A percentile compares a stretch with the other conserved stretches of the same genome.
Conservation (phyloP, 2,329 filamentous ascomycete species). For the Trichoderma sp. region DNA sequence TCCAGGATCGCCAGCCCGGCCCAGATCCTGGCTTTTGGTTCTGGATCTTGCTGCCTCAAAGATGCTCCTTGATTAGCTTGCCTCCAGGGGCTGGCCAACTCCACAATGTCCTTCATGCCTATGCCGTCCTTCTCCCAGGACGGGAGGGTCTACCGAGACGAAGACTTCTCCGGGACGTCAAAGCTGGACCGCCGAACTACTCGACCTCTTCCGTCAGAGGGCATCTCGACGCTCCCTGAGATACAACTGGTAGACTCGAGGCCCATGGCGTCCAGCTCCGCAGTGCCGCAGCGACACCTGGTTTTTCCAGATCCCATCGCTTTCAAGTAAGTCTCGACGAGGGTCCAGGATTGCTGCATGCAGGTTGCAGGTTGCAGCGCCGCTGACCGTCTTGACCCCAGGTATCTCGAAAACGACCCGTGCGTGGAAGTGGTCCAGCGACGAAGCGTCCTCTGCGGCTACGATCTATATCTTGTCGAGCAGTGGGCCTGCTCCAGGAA, state of each 20-base stretch:
- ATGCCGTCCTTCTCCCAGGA: constrained; percentile 39
- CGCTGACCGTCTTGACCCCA: constrained; percentile 30
- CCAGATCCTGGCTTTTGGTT: background rate
- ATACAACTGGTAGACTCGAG: constrained; percentile 23
- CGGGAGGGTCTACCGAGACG: constrained; percentile 31
- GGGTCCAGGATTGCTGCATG: background rate
- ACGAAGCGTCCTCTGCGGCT: constrained; percentile 70
- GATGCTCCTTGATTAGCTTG: constrained; percentile 23
- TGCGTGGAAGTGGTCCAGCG: constrained; percentile 74
- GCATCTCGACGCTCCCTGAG: constrained; percentile 25
- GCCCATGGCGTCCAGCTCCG: constrained; percentile 23
- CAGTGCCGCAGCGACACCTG: constrained; percentile 46
- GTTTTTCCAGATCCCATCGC: constrained; percentile 62
- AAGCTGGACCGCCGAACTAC: constrained; percentile 28
- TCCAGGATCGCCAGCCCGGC: constrained; percentile 9
- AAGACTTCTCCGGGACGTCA: constrained; percentile 29
- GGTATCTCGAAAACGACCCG: constrained; percentile 83
- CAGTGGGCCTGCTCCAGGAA: constrained; percentile 95
- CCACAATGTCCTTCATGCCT: constrained; percentile 45
- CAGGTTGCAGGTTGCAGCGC: background rate
- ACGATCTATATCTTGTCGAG: constrained; percentile 92
- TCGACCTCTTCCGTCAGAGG: constrained; percentile 29
- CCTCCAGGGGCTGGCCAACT: constrained; percentile 31
- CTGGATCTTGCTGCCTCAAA: constrained; percentile 7
- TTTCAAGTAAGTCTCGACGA: constrained; percentile 47